Evolutionary conservation across 805 yeast genomes (phyloP).

Genomic region (Kodamaea neixiangensis): DNA sequence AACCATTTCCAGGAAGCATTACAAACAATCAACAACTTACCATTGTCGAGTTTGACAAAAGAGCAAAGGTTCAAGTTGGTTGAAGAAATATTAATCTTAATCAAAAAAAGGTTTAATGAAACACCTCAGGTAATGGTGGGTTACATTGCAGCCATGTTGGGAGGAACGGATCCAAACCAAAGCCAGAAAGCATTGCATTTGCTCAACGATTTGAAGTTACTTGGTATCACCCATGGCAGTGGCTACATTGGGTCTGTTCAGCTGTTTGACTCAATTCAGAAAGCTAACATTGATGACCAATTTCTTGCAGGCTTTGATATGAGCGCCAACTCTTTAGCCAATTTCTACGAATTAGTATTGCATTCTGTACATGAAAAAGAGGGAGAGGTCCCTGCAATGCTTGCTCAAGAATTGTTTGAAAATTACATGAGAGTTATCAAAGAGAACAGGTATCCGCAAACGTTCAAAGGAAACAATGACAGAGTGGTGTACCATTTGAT

Average conservation of each 20-base stretch:
- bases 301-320: conserved; percentile 22
- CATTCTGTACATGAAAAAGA: conserved; percentile 14
- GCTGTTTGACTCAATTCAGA: conserved; percentile 20
- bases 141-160: conserved; percentile 34
- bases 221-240: conserved; percentile 27
- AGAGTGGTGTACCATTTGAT: conserved; percentile 14
- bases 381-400: conserved; percentile 17
- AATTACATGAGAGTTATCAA: conserved; percentile 18
- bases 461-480: conserved; percentile 7
- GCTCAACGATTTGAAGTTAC: conserved; percentile 28
- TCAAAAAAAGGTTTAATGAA: conserved; percentile 27
- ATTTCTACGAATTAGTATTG: conserved; percentile 27
- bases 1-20: conserved; percentile 37
- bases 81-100: conserved; percentile 34
- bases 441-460: conserved; percentile 3
- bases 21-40: conserved; percentile 32
- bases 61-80: conserved; percentile 24
- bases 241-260: conserved; percentile 17
- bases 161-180: conserved; percentile 10
- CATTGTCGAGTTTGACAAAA: conserved; percentile 20
- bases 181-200: conserved; percentile 17
- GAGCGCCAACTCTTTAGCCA: conserved; percentile 21
- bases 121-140: conserved; percentile 40
- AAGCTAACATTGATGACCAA: conserved; percentile 33
- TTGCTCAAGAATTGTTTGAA: conserved; percentile 23